These are phyloP conservation scores for Kickxella alabastrina DNA, from an alignment of 192 early-diverging fungal species.

Conservation along the genomic window DNA sequence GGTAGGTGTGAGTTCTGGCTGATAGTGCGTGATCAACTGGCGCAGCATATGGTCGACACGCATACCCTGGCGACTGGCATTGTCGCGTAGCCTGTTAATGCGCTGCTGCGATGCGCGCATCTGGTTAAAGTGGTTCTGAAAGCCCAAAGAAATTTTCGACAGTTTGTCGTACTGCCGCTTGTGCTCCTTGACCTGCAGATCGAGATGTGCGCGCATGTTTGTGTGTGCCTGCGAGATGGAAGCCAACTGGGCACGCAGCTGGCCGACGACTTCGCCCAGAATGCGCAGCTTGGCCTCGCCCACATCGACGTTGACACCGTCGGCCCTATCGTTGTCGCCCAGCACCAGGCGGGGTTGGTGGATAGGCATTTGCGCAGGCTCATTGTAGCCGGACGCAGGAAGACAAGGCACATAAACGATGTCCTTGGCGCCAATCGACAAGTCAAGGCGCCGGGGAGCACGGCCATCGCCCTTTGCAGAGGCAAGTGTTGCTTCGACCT, in stretches of 20 bases:
- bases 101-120: slow-evolving; percentile 39
- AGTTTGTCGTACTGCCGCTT: slow-evolving; percentile 49
- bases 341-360: slow-evolving; percentile 44
- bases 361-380: slow-evolving; percentile 9
- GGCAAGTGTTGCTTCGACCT: not conserved
- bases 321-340: slow-evolving; percentile 12
- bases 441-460: slow-evolving; percentile 22
- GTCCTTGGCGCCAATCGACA: slow-evolving; percentile 24
- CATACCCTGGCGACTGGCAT: slow-evolving; percentile 36
- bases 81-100: slow-evolving; percentile 43
- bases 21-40: slow-evolving; percentile 57
- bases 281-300: slow-evolving; percentile 31
- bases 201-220: slow-evolving; percentile 32
- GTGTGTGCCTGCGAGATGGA: slow-evolving; percentile 40
- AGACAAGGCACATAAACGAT: slow-evolving; percentile 47
- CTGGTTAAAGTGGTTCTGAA: slow-evolving; percentile 41
- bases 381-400: slow-evolving; percentile 21
- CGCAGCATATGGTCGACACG: slow-evolving; percentile 61
- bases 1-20: slow-evolving; percentile 58
- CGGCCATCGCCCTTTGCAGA: not conserved
- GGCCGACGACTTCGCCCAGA: slow-evolving; percentile 38
- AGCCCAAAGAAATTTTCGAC: slow-evolving; percentile 28
- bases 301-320: slow-evolving; percentile 15
- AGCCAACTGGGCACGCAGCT: slow-evolving; percentile 49
- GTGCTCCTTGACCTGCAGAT: slow-evolving; percentile 48